Conservation (phyloP, 176 grass and related monocot species). For the Oryza coarctata region DNA sequence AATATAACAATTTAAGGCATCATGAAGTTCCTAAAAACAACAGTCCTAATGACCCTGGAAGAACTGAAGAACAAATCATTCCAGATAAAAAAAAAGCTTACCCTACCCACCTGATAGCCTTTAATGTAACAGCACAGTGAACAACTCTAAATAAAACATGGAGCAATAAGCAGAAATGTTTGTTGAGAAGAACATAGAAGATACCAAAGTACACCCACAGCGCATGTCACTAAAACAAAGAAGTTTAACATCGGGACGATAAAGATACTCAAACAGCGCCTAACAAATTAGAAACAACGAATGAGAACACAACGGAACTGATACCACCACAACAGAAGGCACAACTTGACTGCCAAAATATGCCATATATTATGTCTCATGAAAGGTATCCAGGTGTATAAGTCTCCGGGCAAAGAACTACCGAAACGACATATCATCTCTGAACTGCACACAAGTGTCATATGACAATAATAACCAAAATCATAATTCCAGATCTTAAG, state of each 20-base stretch:
- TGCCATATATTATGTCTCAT: constrained; percentile 10
- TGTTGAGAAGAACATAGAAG: not conserved
- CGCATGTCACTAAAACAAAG: not conserved
- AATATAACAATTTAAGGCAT: not conserved
- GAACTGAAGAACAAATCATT: not conserved
- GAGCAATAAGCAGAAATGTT: not conserved
- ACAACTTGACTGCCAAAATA: not conserved
- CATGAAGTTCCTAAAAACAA: not conserved
- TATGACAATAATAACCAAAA: constrained; percentile 7
- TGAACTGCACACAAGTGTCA: constrained; percentile 1
- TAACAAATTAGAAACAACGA: not conserved
- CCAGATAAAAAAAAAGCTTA: not conserved
- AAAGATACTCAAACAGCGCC: not conserved
- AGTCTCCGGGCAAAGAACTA: not conserved
- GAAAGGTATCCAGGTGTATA: not conserved
- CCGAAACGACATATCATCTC: constrained; percentile 18
- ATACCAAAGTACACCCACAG: not conserved
- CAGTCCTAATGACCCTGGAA: not conserved
- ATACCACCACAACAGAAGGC: not conserved
- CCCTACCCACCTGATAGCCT: not conserved
- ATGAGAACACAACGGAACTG: not conserved
- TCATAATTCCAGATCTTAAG: not conserved
- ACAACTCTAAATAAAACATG: not conserved
- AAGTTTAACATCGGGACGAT: not conserved
- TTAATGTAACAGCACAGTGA: not conserved